phyloP scores from a whole-genome alignment of 768 basidiomycete genomes.

The button mushroom (Agaricus bisporus) region DNA sequence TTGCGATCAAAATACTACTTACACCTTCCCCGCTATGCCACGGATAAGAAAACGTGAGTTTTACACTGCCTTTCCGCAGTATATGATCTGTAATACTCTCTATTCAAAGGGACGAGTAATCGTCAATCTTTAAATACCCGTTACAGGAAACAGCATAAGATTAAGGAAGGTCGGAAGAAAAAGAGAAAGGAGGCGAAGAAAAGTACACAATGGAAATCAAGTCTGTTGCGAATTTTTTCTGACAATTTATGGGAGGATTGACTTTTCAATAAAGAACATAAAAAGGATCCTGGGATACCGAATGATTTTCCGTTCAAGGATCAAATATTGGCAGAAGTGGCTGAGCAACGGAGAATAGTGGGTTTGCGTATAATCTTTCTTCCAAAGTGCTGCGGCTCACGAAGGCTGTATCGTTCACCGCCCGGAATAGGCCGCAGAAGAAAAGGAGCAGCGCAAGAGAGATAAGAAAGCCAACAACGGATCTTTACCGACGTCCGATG shows the following conservation, averaged over 20 bases:
- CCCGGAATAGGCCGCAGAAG: slow-evolving; percentile 61
- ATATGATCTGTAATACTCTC: background rate
- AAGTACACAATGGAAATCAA: slow-evolving; percentile 83
- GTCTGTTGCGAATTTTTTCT: slow-evolving; percentile 37
- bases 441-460: slow-evolving; percentile 61
- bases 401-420: background rate
- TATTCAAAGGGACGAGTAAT: slow-evolving; percentile 70
- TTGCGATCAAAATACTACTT: background rate
- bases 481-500: slow-evolving; percentile 15
- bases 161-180: slow-evolving; percentile 74
- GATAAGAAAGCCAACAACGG: slow-evolving; percentile 32
- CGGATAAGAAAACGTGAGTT: slow-evolving; percentile 60
- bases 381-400: background rate
- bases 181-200: slow-evolving; percentile 68
- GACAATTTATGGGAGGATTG: background rate
- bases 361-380: slow-evolving; percentile 17
- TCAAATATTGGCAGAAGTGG: slow-evolving; percentile 86
- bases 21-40: slow-evolving; percentile 37
- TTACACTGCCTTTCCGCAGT: background rate
- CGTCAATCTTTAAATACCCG: slow-evolving; percentile 70
- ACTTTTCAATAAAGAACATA: slow-evolving; percentile 42
- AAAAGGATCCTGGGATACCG: slow-evolving; percentile 91
- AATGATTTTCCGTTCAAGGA: slow-evolving; percentile 94
- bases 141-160: slow-evolving; percentile 68
- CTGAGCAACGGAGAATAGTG: slow-evolving; percentile 73